Evolutionary conservation across 148 eudicot genomes (phyloP).

Genomic region (Chenopodium berlandieri): DNA sequence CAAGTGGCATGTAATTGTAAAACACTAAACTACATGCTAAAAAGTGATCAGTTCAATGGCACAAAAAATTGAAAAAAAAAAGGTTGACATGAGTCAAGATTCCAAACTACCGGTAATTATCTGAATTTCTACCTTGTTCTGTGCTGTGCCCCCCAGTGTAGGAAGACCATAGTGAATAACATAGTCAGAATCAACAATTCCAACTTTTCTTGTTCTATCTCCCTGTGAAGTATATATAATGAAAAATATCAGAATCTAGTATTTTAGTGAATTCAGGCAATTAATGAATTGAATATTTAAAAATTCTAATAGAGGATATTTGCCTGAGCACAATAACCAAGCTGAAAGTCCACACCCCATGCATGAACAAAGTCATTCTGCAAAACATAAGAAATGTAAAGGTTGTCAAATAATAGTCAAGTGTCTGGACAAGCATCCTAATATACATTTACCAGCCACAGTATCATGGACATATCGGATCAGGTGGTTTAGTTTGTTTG

Average conservation of each 20-base stretch:
- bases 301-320: neutral
- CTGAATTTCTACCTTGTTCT: slow-evolving; percentile 34
- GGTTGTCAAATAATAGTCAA: neutral
- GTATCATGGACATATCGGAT: neutral
- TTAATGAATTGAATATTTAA: neutral
- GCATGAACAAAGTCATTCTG: slow-evolving; percentile 71
- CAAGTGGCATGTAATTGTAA: neutral
- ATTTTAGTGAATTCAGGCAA: neutral
- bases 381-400: slow-evolving; percentile 8
- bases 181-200: slow-evolving; percentile 64
- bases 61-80: too few species aligned
- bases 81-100: neutral
- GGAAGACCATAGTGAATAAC: slow-evolving; percentile 61
- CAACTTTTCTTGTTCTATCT: slow-evolving; percentile 49
- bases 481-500: neutral
- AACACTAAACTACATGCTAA: neutral
- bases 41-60: neutral
- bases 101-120: neutral
- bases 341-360: slow-evolving; percentile 68
- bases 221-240: slow-evolving; percentile 34
- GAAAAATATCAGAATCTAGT: slow-evolving; percentile 3
- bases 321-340: slow-evolving; percentile 74
- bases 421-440: neutral
- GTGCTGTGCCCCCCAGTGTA: slow-evolving; percentile 48
- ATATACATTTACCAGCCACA: neutral